Conservation (phyloP, 2,329 filamentous ascomycete genomes). For the Xylariaceae sp. region DNA sequence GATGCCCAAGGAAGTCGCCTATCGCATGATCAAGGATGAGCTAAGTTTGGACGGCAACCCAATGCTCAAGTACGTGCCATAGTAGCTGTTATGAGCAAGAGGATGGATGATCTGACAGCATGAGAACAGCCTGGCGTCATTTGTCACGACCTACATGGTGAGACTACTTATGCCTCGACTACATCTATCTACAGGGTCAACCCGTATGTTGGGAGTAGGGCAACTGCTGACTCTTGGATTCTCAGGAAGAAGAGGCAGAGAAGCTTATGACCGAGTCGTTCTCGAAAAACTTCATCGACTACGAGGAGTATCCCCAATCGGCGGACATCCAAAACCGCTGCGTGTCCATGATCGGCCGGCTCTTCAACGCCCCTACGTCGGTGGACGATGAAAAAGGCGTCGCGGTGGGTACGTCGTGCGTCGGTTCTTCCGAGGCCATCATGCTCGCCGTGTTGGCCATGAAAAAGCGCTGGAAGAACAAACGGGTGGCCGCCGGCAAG, state of each 20-base stretch:
- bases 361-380: constrained; percentile 78
- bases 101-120: constrained; percentile 10
- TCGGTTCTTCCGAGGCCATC: constrained; percentile 90
- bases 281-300: constrained; percentile 94
- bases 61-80: constrained; percentile 72
- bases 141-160: constrained; percentile 97
- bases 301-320: constrained; percentile 82
- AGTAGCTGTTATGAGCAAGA: background rate
- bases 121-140: constrained; percentile 75
- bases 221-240: background rate
- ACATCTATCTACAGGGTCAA: background rate
- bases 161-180: constrained; percentile 29
- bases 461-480: constrained; percentile 94
- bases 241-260: constrained; percentile 88
- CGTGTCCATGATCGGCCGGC: constrained; percentile 85
- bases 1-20: constrained; percentile 93
- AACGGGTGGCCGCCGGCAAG: constrained; percentile 82
- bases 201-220: background rate
- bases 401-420: constrained; percentile 84
- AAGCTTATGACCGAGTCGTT: constrained; percentile 94
- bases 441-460: constrained; percentile 86
- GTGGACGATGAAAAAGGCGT: constrained; percentile 58
- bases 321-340: constrained; percentile 92
- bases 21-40: constrained; percentile 96
- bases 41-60: constrained; percentile 90